Evolutionary conservation across 2,329 filamentous ascomycete species (phyloP).

Genomic region (Gnomoniopsis smithogilvyi): DNA sequence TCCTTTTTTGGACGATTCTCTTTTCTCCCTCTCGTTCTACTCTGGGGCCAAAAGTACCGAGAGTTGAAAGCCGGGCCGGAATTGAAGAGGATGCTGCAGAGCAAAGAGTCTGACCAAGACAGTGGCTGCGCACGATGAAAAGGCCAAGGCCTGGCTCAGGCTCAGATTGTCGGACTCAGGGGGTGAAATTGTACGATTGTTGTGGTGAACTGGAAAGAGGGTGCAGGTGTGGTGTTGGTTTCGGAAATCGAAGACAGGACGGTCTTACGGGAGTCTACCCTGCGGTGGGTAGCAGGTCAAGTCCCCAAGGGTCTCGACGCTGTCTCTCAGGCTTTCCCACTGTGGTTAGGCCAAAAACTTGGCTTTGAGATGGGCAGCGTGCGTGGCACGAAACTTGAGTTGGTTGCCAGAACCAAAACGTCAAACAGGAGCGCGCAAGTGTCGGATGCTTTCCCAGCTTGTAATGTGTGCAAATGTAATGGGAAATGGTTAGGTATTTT

Average conservation of each 20-base stretch:
- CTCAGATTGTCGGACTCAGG: not conserved
- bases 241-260: constrained; percentile 5
- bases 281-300: not conserved
- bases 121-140: not conserved
- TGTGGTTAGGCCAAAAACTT: too few species aligned
- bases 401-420: too few species aligned
- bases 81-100: not conserved
- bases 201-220: not conserved
- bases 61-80: not conserved
- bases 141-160: not conserved
- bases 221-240: not conserved
- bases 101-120: not conserved
- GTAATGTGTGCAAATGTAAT: too few species aligned
- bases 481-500: too few species aligned
- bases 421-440: too few species aligned
- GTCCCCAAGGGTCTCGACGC: too few species aligned
- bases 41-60: not conserved
- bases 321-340: not conserved
- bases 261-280: not conserved
- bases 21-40: too few species aligned
- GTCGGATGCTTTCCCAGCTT: too few species aligned
- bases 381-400: too few species aligned
- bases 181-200: not conserved
- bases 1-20: too few species aligned
- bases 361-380: too few species aligned